Conservation (phyloP, 2,329 filamentous ascomycete species). For the Lachnellula cervina region DNA sequence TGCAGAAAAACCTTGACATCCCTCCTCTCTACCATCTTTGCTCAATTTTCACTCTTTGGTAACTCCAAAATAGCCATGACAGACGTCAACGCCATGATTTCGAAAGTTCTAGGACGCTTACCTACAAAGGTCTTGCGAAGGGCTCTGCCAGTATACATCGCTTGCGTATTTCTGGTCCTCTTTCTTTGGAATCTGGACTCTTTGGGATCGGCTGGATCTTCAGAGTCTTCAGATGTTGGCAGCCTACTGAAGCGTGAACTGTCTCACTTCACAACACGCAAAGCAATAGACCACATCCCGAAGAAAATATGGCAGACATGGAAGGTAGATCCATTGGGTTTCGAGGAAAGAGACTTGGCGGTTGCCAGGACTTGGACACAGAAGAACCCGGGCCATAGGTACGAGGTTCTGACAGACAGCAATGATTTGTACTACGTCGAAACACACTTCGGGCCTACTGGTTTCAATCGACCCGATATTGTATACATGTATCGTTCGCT, state of each 20-base stretch:
- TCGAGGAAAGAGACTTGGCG: constrained; percentile 58
- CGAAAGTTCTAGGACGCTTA: constrained; percentile 1
- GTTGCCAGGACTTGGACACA: constrained; percentile 59
- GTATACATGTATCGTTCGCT: constrained; percentile 56
- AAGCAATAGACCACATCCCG: constrained; percentile 40
- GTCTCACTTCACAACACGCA: constrained; percentile 1
- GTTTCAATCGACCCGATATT: constrained; percentile 63
- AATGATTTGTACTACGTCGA: constrained; percentile 66
- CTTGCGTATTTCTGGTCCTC: constrained; percentile 7
- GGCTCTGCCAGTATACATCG: constrained; percentile 6
- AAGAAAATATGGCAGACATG: constrained; percentile 74
- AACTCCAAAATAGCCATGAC: not conserved
- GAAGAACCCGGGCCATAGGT: constrained; percentile 60
- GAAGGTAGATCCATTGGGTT: constrained; percentile 64
- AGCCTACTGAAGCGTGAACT: not conserved
- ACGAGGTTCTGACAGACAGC: constrained; percentile 49
- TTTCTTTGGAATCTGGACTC: constrained; percentile 4
- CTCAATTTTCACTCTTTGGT: not conserved
- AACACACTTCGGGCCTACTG: constrained; percentile 59
- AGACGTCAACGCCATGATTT: constrained; percentile 6
- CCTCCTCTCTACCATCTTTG: not conserved
- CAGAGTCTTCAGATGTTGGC: not conserved
- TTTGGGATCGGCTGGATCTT: not conserved
- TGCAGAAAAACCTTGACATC: not conserved
- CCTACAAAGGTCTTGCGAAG: constrained; percentile 6